Evolutionary conservation across 257 asterid species (phyloP), one percentile per base, ranked within the genome.

Genomic region (Solanum neorickii): DNA sequence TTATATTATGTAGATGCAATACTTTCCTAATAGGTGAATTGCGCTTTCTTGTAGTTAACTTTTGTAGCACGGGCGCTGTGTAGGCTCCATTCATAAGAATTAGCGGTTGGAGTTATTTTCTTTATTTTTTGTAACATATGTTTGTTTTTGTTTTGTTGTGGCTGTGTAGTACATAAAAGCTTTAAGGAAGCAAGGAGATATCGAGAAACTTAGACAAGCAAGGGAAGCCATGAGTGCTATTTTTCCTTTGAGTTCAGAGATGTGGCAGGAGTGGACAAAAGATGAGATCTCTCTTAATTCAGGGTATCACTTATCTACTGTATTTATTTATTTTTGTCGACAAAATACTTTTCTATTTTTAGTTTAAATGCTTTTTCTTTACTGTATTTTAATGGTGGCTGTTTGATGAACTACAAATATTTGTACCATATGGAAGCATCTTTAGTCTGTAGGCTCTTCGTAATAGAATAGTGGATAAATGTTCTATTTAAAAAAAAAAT

Each of bases 191-290:
- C 95, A 91, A 87, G 99, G 99, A 84, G 96, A 95, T 88, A 83
- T 96, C 82, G 95, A 93, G 88, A 97, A 96, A 91, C 93, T 96
- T 92, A 91, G 95, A 89, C 92, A 91, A 88, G 99, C 98, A 70
- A 93, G 99, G 93, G 98, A 97, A 92, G 92, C 94, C 37, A 95
- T 97, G 99, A 93, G 91, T 91, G 93, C 91, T 42, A 84, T 96
- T 88, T 97, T 94, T 89, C 99, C 99, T 14, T 60, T 97, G 92
- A 92, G 86, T 91, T 93, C 98, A 23, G 94, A 92, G 41, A 92
- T 96, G 98, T 97, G 99, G 99, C 96, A 86, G 88, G 98, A 97
- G 89, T 97, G 99, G 99, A 92, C 94, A 87, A 94, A 94, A 87
- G 99, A 97, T 72, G 99, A 97, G 89, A 93, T 89, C 52, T 89